Conservation (phyloP, 495 filamentous ascomycete species). For the Xylaria acuta region DNA sequence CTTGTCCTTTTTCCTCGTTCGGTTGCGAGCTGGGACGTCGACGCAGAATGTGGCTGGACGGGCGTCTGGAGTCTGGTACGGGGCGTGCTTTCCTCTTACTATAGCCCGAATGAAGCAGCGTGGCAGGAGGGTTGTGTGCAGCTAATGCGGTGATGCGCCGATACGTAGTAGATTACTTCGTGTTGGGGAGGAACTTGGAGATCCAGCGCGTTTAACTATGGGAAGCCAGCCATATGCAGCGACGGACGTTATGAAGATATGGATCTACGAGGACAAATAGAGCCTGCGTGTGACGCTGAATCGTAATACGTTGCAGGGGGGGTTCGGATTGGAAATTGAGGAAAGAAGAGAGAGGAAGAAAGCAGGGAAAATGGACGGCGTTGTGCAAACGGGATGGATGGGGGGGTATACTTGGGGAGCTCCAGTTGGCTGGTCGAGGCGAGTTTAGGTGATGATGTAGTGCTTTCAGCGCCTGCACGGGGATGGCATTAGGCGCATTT, state of each 20-base stretch:
- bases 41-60: background rate
- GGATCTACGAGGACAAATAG: constrained; percentile 16
- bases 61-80: background rate
- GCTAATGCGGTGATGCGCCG: background rate
- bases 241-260: constrained; percentile 3
- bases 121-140: background rate
- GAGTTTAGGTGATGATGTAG: constrained; percentile 26
- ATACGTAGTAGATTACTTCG: constrained; percentile 4
- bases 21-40: background rate
- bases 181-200: background rate
- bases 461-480: constrained; percentile 23
- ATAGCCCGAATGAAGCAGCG: constrained; percentile 1
- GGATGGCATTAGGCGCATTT: constrained; percentile 7
- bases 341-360: constrained; percentile 30
- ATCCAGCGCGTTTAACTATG: background rate
- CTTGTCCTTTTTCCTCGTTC: background rate
- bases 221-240: background rate
- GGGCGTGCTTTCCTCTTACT: background rate
- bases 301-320: constrained; percentile 6
- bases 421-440: constrained; percentile 8
- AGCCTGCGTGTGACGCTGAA: constrained; percentile 14
- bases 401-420: constrained; percentile 22
- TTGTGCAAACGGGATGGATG: constrained; percentile 28
- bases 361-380: constrained; percentile 40
- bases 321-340: constrained; percentile 28